Percentiles rank a stretch among this genome's conserved stretches.
phyloP scores from a whole-genome alignment of 306 rosid genomes.

The Citrullus amarus region DNA sequence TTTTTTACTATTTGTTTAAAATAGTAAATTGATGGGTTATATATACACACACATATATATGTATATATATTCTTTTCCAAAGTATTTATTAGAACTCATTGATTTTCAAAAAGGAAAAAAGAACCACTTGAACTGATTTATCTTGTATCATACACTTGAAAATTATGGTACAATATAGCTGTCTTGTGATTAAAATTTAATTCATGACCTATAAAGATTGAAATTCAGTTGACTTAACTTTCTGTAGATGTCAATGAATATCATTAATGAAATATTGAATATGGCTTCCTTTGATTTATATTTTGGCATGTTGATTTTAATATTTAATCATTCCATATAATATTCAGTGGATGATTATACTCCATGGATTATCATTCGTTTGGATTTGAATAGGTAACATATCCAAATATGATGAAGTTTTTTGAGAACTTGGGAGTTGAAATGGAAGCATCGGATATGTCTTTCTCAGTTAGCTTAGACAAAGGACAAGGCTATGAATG shows the following conservation, averaged over 20 bases:
- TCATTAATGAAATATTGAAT: neutral
- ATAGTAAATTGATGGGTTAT: no score
- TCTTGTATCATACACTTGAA: no score
- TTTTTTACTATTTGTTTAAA: no score
- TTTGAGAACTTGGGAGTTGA: constrained; percentile 77
- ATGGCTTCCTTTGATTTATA: neutral
- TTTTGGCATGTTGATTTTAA: neutral
- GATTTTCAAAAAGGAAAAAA: neutral
- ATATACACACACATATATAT: no score
- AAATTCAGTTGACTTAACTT: neutral
- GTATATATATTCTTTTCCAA: no score
- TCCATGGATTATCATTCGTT: neutral
- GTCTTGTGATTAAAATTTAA: no score
- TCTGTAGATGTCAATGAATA: neutral
- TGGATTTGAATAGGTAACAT: constrained; percentile 40
- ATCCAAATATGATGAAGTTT: constrained; percentile 86
- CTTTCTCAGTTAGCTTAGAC: constrained; percentile 67
- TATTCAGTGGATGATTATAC: neutral
- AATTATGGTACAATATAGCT: no score
- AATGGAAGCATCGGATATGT: constrained; percentile 81
- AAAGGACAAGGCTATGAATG: constrained; percentile 66
- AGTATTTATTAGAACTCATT: no score
- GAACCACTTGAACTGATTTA: no score
- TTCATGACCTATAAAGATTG: no score
- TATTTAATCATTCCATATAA: neutral